These are phyloP conservation scores for Barnettozyma botsteinii DNA, from an alignment of 805 yeast genomes.

Conservation along the genomic window DNA sequence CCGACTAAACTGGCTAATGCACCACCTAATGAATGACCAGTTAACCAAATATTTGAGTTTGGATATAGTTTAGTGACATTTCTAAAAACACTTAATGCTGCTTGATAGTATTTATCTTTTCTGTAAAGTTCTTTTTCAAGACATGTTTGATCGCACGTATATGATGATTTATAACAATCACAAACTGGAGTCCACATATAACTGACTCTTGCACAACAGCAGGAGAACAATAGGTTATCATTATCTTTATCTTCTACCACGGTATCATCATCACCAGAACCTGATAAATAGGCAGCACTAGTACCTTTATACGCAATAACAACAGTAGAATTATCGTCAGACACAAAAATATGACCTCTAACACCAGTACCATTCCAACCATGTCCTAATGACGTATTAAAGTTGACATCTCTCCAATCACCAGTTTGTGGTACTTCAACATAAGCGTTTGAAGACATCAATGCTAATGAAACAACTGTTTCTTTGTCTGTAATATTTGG, in stretches of 20 bases:
- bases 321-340: conserved; percentile 50
- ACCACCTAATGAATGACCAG: conserved; percentile 96
- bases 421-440: conserved; percentile 70
- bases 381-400: conserved; percentile 51
- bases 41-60: conserved; percentile 71
- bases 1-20: conserved; percentile 76
- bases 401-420: conserved; percentile 83
- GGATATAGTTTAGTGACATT: conserved; percentile 69
- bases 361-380: conserved; percentile 89
- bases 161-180: conserved; percentile 80
- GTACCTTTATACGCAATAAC: conserved; percentile 89
- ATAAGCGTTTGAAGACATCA: conserved; percentile 88
- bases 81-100: conserved; percentile 68
- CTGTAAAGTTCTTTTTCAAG: conserved; percentile 68
- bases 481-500: conserved; percentile 76
- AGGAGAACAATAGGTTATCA: conserved; percentile 84
- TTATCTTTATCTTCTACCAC: conserved; percentile 75
- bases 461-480: conserved; percentile 69
- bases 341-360: conserved; percentile 84
- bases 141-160: conserved; percentile 85
- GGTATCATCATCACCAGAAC: conserved; percentile 82
- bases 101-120: conserved; percentile 77
- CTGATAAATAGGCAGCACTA: conserved; percentile 71
- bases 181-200: conserved; percentile 94
- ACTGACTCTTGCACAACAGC: conserved; percentile 92